Evolutionary conservation across 2,329 filamentous ascomycete species (phyloP).

Genomic region (Paecilomyces niveus): DNA sequence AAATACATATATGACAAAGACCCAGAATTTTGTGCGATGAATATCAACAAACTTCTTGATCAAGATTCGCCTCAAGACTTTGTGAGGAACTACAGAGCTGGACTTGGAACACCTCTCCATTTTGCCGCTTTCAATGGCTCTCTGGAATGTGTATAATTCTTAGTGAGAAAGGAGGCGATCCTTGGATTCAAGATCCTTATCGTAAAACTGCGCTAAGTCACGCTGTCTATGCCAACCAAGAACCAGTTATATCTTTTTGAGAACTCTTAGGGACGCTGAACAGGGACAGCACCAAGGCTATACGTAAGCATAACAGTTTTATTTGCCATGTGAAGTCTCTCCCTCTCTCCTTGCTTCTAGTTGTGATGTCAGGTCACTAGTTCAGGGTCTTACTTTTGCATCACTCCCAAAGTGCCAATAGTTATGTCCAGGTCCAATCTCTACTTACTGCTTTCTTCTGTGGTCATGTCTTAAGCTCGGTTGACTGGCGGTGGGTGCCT

Average conservation of each 20-base stretch:
- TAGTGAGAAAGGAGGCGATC: neutral
- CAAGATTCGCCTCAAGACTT: neutral
- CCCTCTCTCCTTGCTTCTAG: too few species aligned
- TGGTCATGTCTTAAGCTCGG: too few species aligned
- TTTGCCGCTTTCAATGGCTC: neutral
- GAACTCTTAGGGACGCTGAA: neutral
- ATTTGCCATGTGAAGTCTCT: too few species aligned
- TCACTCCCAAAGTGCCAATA: too few species aligned
- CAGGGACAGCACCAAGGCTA: too few species aligned
- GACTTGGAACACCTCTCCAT: neutral
- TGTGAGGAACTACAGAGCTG: neutral
- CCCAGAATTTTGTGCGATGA: neutral
- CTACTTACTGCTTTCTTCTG: too few species aligned
- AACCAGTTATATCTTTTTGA: neutral
- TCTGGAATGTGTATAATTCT: neutral
- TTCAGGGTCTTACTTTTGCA: too few species aligned
- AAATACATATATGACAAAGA: neutral
- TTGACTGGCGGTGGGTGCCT: too few species aligned
- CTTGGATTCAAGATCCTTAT: neutral
- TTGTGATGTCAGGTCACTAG: too few species aligned
- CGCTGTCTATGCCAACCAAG: neutral
- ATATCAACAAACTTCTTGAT: neutral
- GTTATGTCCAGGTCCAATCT: too few species aligned
- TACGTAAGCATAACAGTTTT: too few species aligned
- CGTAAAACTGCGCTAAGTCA: neutral